Percentiles rank a stretch among this genome's conserved stretches.
Evolutionary conservation across 441 rosid genomes (phyloP).

Genomic region (Hypseocharis bilobata): DNA sequence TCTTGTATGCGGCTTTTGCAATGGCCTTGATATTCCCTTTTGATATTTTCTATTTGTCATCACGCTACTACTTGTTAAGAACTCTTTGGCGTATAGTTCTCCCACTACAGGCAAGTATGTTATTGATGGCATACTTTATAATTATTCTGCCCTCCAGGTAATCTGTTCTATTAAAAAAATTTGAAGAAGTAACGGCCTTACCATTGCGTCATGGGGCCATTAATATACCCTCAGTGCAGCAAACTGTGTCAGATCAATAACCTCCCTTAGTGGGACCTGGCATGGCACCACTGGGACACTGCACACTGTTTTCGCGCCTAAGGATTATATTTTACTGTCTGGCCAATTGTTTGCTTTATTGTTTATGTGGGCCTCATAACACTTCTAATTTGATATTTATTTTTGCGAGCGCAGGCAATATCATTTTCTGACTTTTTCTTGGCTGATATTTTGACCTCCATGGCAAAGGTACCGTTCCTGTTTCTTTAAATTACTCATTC

Average conservation of each 20-base stretch:
- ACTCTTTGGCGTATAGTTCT: conserved; percentile 81
- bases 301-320: neutral
- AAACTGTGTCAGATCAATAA: neutral
- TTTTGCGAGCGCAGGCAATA: conserved; percentile 51
- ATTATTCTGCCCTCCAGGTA: neutral
- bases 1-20: conserved; percentile 55
- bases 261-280: neutral
- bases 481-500: neutral
- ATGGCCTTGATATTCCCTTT: conserved; percentile 77
- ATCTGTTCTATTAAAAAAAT: neutral
- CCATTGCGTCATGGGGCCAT: neutral
- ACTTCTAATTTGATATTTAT: conserved; percentile 18
- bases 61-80: conserved; percentile 78
- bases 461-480: conserved; percentile 62
- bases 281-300: neutral
- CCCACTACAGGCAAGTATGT: conserved; percentile 63
- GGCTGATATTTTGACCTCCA: conserved; percentile 90
- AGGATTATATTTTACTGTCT: neutral
- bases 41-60: conserved; percentile 69
- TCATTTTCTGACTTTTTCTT: conserved; percentile 83
- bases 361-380: conserved; percentile 6
- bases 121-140: neutral
- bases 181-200: neutral
- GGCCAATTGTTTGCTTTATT: conserved; percentile 1
- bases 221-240: neutral